Conservation (phyloP, 495 filamentous ascomycete genomes). For the Penicillium mononematosum region DNA sequence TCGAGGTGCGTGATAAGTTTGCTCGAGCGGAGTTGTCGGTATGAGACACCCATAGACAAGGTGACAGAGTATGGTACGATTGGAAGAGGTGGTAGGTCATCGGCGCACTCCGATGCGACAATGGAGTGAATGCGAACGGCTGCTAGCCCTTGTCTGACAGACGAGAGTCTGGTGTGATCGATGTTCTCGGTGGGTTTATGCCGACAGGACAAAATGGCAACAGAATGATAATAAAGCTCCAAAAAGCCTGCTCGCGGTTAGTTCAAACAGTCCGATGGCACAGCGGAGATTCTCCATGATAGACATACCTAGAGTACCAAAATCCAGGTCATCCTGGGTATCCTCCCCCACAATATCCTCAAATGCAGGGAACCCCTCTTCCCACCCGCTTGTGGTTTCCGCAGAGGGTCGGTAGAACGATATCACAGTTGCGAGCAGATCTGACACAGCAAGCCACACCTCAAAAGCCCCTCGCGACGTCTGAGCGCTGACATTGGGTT, state of each 20-base stretch:
- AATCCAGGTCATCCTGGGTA: conserved; percentile 26
- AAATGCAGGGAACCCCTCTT: conserved; percentile 61
- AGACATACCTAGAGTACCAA: conserved; percentile 29
- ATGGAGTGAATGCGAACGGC: conserved; percentile 64
- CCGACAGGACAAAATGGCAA: conserved; percentile 60
- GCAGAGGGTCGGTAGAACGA: conserved; percentile 61
- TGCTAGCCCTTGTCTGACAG: conserved; percentile 61
- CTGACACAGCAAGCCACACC: conserved; percentile 52
- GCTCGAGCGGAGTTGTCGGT: conserved; percentile 67
- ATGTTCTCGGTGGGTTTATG: conserved; percentile 37
- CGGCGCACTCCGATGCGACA: conserved; percentile 51
- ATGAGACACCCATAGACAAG: conserved; percentile 66
- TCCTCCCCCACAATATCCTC: conserved; percentile 64
- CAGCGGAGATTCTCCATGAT: not conserved
- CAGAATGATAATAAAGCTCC: conserved; percentile 68
- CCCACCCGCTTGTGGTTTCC: conserved; percentile 47
- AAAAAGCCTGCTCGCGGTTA: conserved; percentile 48
- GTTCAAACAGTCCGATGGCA: conserved; percentile 1
- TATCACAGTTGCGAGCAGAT: conserved; percentile 63
- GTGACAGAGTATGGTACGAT: conserved; percentile 68
- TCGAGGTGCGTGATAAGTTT: conserved; percentile 61
- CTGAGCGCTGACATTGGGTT: conserved; percentile 16
- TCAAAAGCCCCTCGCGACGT: conserved; percentile 41
- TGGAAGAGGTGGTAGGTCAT: conserved; percentile 57
- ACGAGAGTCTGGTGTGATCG: conserved; percentile 46